Evolutionary conservation across 257 asterid species (phyloP).

Genomic region (Mentha longifolia): DNA sequence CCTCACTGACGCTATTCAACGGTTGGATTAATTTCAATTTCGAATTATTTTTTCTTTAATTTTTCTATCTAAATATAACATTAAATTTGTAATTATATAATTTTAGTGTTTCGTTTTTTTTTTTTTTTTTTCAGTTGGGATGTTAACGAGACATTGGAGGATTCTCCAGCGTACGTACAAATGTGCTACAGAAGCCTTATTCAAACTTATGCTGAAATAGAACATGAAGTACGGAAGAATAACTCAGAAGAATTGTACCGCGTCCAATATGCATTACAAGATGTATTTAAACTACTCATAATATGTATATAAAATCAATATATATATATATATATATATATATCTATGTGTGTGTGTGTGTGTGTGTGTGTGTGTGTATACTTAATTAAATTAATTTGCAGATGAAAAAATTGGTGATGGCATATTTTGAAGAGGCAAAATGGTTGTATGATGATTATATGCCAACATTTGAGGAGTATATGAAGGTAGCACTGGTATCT

Average conservation of each 20-base stretch:
- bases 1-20: background rate
- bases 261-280: background rate
- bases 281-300: background rate
- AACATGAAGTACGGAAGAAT: background rate
- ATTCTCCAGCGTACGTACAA: background rate
- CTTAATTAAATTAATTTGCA: background rate
- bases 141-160: background rate
- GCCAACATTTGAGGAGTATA: no score
- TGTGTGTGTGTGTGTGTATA: no score
- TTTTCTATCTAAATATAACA: no score
- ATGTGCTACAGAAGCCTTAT: background rate
- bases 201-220: background rate
- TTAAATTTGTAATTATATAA: no score
- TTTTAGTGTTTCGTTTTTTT: no score
- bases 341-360: no score
- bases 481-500: no score
- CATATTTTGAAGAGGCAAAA: background rate
- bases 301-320: no score
- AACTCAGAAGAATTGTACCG: background rate
- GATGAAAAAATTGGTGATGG: slow-evolving; percentile 8
- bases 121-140: background rate
- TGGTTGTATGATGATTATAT: no score
- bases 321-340: no score
- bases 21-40: background rate
- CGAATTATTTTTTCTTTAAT: no score